A percentile compares a stretch with the other conserved stretches of the same genome.
These are phyloP conservation scores for Camellia japonica DNA, from an alignment of 148 eudicot genomes.

Conservation along the genomic window DNA sequence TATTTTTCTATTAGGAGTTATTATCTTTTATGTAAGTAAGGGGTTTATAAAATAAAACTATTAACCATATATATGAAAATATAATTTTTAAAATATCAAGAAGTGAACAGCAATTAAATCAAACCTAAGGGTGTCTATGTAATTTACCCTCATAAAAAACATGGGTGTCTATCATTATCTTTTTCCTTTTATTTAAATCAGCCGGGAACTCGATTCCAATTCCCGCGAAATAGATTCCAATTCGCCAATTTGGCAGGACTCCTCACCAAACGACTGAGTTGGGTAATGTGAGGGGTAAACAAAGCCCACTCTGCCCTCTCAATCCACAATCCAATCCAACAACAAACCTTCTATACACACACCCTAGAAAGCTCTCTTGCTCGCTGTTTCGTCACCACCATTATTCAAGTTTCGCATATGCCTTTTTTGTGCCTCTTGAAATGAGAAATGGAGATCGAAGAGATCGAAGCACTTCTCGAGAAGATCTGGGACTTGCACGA, in stretches of 20 bases:
- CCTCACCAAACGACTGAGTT: neutral
- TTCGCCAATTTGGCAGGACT: no score
- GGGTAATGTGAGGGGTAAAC: neutral
- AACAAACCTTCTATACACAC: neutral
- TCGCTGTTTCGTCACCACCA: neutral
- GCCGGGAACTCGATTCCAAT: neutral
- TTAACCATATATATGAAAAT: no score
- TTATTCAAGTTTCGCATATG: neutral
- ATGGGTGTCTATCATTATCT: no score
- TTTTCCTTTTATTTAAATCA: no score
- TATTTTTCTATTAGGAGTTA: no score
- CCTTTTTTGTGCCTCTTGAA: constrained; percentile 24
- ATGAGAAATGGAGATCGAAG: constrained; percentile 67
- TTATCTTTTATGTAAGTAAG: no score
- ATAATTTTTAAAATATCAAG: no score
- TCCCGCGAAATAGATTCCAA: neutral
- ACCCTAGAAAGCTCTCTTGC: neutral
- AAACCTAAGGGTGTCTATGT: no score
- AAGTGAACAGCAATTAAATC: no score
- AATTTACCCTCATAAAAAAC: no score
- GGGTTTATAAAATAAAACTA: no score
- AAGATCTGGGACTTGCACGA: constrained; percentile 93
- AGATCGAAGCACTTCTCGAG: constrained; percentile 67
- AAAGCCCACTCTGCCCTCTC: neutral
- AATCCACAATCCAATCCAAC: neutral